These are phyloP conservation scores for Septoria linicola DNA, from an alignment of 2,329 filamentous ascomycete genomes.

Conservation along the genomic window DNA sequence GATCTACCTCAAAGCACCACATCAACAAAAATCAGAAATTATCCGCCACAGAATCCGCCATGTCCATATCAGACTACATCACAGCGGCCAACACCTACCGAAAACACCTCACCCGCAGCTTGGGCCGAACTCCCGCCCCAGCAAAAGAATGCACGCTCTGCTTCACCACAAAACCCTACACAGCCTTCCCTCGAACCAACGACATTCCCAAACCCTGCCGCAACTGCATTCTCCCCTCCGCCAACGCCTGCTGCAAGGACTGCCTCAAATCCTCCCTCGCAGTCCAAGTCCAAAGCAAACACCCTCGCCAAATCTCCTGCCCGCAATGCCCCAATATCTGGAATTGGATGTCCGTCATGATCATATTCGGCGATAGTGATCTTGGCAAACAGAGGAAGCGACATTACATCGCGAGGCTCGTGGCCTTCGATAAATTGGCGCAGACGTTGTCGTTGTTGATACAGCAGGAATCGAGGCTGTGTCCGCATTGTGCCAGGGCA, in stretches of 20 bases:
- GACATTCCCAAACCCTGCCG: background rate
- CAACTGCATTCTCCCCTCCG: background rate
- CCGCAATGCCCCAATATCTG: background rate
- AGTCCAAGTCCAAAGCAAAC: background rate
- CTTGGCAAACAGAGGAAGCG: no score
- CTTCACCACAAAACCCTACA: background rate
- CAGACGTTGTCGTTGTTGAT: no score
- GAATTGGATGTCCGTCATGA: background rate
- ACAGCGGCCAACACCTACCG: no score
- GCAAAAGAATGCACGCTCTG: background rate
- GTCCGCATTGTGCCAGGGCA: background rate
- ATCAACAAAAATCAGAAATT: no score
- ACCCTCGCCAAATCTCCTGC: background rate
- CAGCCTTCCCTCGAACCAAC: background rate
- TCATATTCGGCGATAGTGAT: no score
- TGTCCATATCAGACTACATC: no score
- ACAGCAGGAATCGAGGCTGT: background rate
- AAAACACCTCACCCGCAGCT: no score
- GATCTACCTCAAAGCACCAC: no score
- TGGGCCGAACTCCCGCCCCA: background rate
- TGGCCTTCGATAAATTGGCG: no score
- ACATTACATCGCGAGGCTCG: no score
- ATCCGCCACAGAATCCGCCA: no score
- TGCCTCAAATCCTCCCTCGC: background rate
- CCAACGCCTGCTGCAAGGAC: background rate